Base-by-base conservation (phyloP, 2,329 filamentous ascomycete species). In the Clonostachys rhizophaga region DNA sequence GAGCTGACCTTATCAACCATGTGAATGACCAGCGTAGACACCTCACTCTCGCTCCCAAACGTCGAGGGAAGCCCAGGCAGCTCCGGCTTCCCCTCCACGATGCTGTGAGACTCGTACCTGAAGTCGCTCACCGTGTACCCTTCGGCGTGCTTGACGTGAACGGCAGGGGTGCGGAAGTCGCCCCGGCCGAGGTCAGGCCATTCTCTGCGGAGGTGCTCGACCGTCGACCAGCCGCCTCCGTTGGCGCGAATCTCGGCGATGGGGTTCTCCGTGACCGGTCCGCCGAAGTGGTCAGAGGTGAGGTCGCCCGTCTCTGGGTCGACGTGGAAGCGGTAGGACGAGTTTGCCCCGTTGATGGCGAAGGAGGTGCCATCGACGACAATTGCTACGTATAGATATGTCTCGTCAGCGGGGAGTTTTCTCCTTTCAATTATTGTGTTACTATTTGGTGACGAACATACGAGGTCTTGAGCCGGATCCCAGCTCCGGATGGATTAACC, bases 311-410 rank as follows among this genome's bases (percentile, higher is more conserved):
- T 78, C 9, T 56, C 58, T 4, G 72, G 63, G 51, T 85, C 76
- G 41, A 84, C 79, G 51, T 84, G 82, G 58, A 86, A 84, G 40
- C 78, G 76, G 55, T 86, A 85, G 1, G 81, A 83, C 33, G 82
- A 68, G 51, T 70, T 68, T 42, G 75, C 64, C 24, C 76, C 79
- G 33, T 78, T 78, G 42, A 84, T 66, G 2, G 77, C 71, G 52
- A 84, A 84, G 14, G 72, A 74, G 5, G 66, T 74, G 10, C 77
- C 78, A 6, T 78, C 61, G n/a, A 76, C 76, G 18, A 70, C 67
- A 47, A 83, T 71, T 36, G 71, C 78, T 80, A 52, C 17, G 42
- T 45, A 7, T 11, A 36, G 30, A 16, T 20, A 42, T 16, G 17
- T 39, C 14, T 14, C 16, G 36, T 39, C 36, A 39, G 36, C 14